Percentiles rank a stretch among this genome's conserved stretches.
Evolutionary conservation across 225 moss, liverwort and hornwort species (phyloP).

Genomic region (Anthoceros angustus): DNA sequence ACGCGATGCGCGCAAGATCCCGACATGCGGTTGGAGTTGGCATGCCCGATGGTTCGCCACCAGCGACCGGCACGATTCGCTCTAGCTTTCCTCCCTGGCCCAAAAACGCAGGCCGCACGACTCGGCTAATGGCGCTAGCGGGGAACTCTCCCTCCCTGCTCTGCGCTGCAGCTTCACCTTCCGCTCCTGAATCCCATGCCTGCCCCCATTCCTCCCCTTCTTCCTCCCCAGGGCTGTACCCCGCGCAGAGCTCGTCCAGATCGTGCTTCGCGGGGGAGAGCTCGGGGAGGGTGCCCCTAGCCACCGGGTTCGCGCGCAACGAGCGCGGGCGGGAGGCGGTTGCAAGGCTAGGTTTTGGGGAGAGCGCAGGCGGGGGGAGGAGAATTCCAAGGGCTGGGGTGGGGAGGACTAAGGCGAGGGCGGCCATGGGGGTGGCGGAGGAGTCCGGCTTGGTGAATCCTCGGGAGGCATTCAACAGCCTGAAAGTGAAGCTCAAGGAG

Average conservation of each 20-base stretch:
- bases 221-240: background rate
- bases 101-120: background rate
- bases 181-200: background rate
- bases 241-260: no score
- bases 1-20: background rate
- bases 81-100: background rate
- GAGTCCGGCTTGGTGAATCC: background rate
- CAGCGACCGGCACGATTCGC: background rate
- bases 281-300: background rate
- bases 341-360: background rate
- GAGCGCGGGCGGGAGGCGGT: background rate
- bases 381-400: background rate
- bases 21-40: background rate
- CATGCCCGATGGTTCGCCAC: background rate
- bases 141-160: background rate
- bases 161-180: background rate
- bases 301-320: background rate
- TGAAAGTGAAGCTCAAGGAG: conserved; percentile 18
- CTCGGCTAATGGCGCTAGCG: background rate
- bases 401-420: background rate
- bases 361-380: background rate
- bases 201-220: background rate
- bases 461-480: conserved; percentile 8
- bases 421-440: conserved; percentile 1
- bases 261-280: background rate